Conservation (phyloP, 768 basidiomycete species). For the Plicaturopsis crispa region DNA sequence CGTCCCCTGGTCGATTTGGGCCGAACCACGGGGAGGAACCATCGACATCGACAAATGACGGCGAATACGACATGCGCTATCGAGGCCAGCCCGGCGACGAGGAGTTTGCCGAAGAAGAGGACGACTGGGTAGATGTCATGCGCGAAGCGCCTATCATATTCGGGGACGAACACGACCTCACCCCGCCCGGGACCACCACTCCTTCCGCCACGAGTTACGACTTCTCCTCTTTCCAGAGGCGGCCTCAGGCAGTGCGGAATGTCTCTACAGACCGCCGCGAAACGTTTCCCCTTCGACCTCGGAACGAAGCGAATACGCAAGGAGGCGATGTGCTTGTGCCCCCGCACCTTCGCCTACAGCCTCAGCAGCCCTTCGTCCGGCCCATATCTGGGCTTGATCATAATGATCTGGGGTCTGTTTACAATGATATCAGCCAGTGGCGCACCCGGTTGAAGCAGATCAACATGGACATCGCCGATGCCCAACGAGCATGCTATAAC, state of each 20-base stretch:
- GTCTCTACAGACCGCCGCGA: constrained; percentile 36
- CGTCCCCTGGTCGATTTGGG: constrained; percentile 44
- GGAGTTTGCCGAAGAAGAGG: constrained; percentile 17
- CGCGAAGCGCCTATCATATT: constrained; percentile 26
- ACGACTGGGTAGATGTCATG: constrained; percentile 57
- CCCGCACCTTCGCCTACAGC: constrained; percentile 63
- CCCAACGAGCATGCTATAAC: constrained; percentile 58
- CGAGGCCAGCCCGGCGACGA: background rate
- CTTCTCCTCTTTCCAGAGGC: background rate
- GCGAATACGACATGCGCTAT: background rate
- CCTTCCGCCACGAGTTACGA: background rate
- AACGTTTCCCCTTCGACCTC: constrained; percentile 53
- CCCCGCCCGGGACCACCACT: background rate
- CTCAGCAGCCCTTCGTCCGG: constrained; percentile 62
- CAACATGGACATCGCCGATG: constrained; percentile 65
- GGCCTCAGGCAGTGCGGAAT: constrained; percentile 5
- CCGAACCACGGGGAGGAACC: constrained; percentile 38
- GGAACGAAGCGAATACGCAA: constrained; percentile 20
- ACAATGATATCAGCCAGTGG: constrained; percentile 64
- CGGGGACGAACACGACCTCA: background rate
- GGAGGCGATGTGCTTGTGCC: constrained; percentile 36
- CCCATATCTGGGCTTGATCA: constrained; percentile 68
- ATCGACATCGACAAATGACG: constrained; percentile 2
- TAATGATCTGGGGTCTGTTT: constrained; percentile 56
- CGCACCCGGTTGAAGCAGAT: constrained; percentile 63